Conservation (phyloP, 345 rosid genomes). For the Eutrema heterophyllum region DNA sequence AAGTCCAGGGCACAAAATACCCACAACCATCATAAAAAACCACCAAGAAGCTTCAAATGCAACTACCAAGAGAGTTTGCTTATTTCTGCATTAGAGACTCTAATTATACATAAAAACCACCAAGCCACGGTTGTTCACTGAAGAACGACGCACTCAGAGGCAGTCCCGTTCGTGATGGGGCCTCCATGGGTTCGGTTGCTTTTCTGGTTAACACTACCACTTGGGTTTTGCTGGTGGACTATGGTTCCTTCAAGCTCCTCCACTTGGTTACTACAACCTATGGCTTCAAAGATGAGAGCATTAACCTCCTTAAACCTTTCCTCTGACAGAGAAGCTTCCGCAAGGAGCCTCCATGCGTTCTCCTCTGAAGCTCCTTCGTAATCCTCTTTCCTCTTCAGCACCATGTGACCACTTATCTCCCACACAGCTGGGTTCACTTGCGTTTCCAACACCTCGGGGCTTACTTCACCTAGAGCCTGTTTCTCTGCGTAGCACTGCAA, state of each 20-base stretch:
- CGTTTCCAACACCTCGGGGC: constrained; percentile 75
- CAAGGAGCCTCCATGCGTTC: constrained; percentile 93
- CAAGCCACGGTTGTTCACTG: constrained; percentile 35
- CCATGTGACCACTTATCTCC: constrained; percentile 99
- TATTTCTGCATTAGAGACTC: constrained; percentile 18
- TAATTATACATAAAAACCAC: constrained; percentile 24
- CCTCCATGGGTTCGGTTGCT: constrained; percentile 35
- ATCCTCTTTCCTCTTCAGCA: constrained; percentile 87
- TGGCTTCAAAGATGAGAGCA: constrained; percentile 67
- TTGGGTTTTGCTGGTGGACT: constrained; percentile 28
- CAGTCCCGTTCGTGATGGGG: constrained; percentile 44
- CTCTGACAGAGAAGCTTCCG: constrained; percentile 85
- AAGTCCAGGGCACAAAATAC: background rate
- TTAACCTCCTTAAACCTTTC: constrained; percentile 84
- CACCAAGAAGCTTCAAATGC: constrained; percentile 25
- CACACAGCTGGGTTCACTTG: constrained; percentile 99
- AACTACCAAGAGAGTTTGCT: constrained; percentile 30
- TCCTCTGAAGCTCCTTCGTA: constrained; percentile 88
- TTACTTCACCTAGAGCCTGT: constrained; percentile 97
- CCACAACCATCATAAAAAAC: constrained; percentile 5
- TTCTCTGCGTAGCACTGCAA: constrained; percentile 96
- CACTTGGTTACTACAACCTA: constrained; percentile 26
- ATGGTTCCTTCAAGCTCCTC: constrained; percentile 14
- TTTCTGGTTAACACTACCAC: constrained; percentile 17
- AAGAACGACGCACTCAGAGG: constrained; percentile 66